Base-by-base conservation (phyloP, 768 basidiomycete species). In the Trametes elegans region DNA sequence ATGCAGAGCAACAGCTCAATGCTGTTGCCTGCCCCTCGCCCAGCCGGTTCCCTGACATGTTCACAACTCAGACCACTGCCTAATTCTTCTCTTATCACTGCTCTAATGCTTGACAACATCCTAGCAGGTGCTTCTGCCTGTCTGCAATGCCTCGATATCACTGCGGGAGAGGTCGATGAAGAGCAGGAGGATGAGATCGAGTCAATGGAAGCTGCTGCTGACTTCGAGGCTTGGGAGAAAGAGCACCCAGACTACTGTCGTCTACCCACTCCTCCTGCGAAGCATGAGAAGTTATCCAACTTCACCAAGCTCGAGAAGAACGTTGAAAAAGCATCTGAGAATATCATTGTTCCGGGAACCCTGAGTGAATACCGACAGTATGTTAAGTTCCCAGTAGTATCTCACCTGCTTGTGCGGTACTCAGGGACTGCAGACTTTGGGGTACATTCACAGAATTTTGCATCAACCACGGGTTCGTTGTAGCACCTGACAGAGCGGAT, bases 381-480 rank as follows among this genome's bases (percentile, higher is more conserved):
- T 19, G 44, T 46, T 5, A 14, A n/a, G 9, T 36, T 36, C 13
- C 7, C 31, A 31, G 31, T 13, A 7, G 13, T 9, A n/a, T n/a
- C n/a, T n/a, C n/a, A n/a, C n/a, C n/a, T n/a, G n/a, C 35, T 36
- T 16, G 35, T 16, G 35, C 7, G 11, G 5, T 16, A 36, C 35
- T 36, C 35, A 9, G 5, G 11, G 18, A 9, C 36, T 29, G 27
- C 14, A 56, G 46, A 27, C 27, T 42, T 3, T 57, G 55, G 40
- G 38, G 19, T 7, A 14, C 38, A 16, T 60, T 60, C 44, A 31
- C 26, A 8, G 35, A 3, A 8, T 60, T 60, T 39, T 45, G 32
- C n/a, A 28, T 34, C 1, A 14, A 24, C 1, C 4, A 47, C n/a
- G 34, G 26, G 1, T n/a, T n/a, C n/a, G n/a, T 50, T 1, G 11